Conservation (phyloP, 768 basidiomycete genomes). For the Pluteus cervinus region DNA sequence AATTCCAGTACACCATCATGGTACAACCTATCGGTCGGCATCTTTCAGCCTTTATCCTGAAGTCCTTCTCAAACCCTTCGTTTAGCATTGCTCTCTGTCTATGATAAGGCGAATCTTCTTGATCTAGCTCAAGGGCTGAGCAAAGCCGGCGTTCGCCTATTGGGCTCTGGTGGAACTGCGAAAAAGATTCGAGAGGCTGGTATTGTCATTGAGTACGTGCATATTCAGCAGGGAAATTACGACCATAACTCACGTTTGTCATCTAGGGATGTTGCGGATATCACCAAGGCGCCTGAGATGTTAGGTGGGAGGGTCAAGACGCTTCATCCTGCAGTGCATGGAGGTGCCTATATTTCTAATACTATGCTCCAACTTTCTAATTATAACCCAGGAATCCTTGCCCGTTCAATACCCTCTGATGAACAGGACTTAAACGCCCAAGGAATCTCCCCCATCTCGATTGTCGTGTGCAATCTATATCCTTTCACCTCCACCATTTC, state of each 20-base stretch:
- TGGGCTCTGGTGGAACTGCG: constrained; percentile 96
- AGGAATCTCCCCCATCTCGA: constrained; percentile 85
- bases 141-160: constrained; percentile 74
- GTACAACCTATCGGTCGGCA: too few species aligned
- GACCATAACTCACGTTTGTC: constrained; percentile 3
- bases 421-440: constrained; percentile 79
- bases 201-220: constrained; percentile 78
- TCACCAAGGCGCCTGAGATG: constrained; percentile 99
- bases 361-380: too few species aligned
- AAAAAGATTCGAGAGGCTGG: constrained; percentile 96
- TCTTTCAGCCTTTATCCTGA: neutral
- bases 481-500: constrained; percentile 92
- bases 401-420: constrained; percentile 87
- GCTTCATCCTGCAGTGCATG: constrained; percentile 95
- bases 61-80: neutral
- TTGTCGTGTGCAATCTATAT: constrained; percentile 99
- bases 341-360: constrained; percentile 48
- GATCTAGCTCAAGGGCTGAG: constrained; percentile 85
- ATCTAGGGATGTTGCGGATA: constrained; percentile 88
- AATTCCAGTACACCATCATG: too few species aligned
- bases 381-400: constrained; percentile 97
- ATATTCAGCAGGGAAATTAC: constrained; percentile 1
- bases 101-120: constrained; percentile 89
- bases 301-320: constrained; percentile 98
- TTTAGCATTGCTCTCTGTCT: constrained; percentile 87